phyloP scores from a whole-genome alignment of 768 basidiomycete species.

The Mycena indigotica region DNA sequence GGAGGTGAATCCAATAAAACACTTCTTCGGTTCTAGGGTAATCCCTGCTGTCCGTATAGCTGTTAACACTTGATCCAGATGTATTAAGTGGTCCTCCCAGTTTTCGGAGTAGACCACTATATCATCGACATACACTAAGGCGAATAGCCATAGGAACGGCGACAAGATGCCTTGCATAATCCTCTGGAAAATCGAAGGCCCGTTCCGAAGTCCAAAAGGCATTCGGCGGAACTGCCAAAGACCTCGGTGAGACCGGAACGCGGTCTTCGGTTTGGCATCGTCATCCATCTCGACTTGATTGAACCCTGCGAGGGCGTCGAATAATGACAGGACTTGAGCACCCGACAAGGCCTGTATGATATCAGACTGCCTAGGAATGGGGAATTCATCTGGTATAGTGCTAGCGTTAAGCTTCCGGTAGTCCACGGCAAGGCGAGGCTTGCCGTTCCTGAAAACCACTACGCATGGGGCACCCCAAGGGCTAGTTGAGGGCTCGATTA shows the following conservation, averaged over 20 bases:
- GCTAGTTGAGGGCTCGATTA: constrained; percentile 37
- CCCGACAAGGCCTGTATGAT: constrained; percentile 20
- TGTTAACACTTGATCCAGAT: not conserved
- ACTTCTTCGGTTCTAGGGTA: too few relatives aligned
- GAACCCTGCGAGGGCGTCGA: not conserved
- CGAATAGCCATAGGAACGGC: constrained; percentile 9
- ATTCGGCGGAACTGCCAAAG: not conserved
- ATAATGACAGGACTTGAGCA: not conserved
- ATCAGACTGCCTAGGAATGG: too few relatives aligned
- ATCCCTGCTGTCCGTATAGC: too few relatives aligned
- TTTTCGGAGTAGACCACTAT: constrained; percentile 21
- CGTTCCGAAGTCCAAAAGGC: too few relatives aligned
- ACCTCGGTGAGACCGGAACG: not conserved
- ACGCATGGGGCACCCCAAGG: too few relatives aligned
- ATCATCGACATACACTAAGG: too few relatives aligned
- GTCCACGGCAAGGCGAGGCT: too few relatives aligned
- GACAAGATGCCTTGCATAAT: constrained; percentile 20
- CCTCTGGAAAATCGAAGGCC: constrained; percentile 23
- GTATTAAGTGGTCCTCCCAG: constrained; percentile 21
- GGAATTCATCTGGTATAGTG: constrained; percentile 29
- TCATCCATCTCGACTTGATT: not conserved
- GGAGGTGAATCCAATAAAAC: too few relatives aligned
- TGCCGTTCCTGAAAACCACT: too few relatives aligned
- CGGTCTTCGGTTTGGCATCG: not conserved
- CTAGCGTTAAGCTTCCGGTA: constrained; percentile 14